phyloP scores from a whole-genome alignment of 805 yeast genomes.

The Hanseniaspora guilliermondii region DNA sequence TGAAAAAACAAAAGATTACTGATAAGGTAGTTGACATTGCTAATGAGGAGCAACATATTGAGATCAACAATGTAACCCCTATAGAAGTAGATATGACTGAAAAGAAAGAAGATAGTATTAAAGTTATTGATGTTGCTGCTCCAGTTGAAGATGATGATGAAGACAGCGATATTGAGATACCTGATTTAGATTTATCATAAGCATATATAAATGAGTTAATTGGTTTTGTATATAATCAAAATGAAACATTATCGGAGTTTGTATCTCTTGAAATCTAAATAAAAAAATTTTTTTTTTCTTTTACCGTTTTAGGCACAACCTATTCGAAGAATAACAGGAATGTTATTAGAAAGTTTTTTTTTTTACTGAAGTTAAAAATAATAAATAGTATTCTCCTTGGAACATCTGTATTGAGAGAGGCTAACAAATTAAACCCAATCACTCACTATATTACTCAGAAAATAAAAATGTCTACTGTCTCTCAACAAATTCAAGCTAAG shows the following conservation, averaged over 20 bases:
- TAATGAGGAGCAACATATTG: constrained; percentile 12
- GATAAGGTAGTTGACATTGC: constrained; percentile 8
- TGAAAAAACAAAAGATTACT: neutral
- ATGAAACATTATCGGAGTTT: neutral
- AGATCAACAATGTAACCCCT: constrained; percentile 4
- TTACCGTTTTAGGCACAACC: neutral
- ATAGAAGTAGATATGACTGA: neutral
- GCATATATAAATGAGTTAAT: neutral
- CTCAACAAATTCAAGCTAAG: constrained; percentile 9
- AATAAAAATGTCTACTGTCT: constrained; percentile 3
- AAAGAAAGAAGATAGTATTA: constrained; percentile 1
- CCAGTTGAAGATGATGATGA: constrained; percentile 18
- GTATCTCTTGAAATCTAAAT: neutral
- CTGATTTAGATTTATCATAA: constrained; percentile 19
- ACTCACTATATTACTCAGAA: neutral
- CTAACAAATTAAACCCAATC: neutral
- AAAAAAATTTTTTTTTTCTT: neutral
- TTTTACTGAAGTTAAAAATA: too few species aligned
- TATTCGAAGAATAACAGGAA: neutral
- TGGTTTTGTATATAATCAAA: neutral
- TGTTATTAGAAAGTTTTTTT: too few species aligned
- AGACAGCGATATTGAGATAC: constrained; percentile 26
- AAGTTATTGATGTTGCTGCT: neutral
- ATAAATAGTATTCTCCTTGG: too few species aligned
- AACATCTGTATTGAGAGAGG: too few species aligned